Evolutionary conservation across 139 green algal species (phyloP), one percentile per base, ranked within the genome.

Genomic region (Auxenochlorella pyrenoidosa): DNA sequence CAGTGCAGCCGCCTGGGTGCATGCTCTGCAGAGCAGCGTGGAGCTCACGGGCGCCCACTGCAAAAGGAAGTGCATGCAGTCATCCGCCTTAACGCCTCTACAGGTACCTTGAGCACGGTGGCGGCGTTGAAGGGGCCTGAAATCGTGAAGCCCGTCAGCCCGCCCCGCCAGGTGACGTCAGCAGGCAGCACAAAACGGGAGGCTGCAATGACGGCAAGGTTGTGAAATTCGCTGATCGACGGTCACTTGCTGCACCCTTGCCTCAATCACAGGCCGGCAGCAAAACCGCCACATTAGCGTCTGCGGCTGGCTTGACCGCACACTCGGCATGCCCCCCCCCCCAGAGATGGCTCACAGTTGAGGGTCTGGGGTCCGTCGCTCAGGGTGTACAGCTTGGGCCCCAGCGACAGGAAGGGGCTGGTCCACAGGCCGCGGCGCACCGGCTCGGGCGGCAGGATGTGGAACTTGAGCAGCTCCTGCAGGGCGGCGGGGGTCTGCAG

Each of bases 371-470:
- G 34, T 3, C 75, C 58, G 44, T 91, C 60, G 81, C 75, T 72
- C 22, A 59, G n/a, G n/a, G 91, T 93, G 72, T 75, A 72, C 38
- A 93, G 83, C 70, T 70, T 84, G 70, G 86, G 83, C 38, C 87
- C 88, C 43, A 89, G 82, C 65, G 34, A 78, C 30, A 93, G 79
- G 32, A 93, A 90, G 38, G 91, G 91, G 34, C 86, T 90, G 59
- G 90, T 91, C 91, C 91, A 93, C 40, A 91, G 76, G 60, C 88
- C 83, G 38, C 90, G 79, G 36, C 80, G 73, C 58, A 76, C 65
- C 8, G 86, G 41, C 72, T 93, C 89, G 16, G 91, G 91, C 24
- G 90, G 90, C 47, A 93, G 78, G 41, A 93, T 90, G 90, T 93
- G 91, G 54, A 91, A 85, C 78, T 93, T 89, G 54, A 93, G 77